Base-by-base conservation (phyloP, 345 rosid genomes). In the Acer campestre region DNA sequence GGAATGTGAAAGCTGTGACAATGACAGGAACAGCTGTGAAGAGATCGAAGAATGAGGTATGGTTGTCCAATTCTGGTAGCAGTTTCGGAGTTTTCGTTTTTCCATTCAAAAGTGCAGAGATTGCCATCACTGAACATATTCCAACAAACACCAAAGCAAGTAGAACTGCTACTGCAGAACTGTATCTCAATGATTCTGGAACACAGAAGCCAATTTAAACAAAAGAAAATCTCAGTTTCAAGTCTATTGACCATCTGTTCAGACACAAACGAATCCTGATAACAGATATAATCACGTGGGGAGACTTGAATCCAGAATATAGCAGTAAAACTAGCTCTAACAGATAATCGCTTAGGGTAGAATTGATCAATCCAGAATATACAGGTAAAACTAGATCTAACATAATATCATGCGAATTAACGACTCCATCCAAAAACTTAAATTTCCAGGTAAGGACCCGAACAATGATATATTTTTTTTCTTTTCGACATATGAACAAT, bases 1-100 rank as follows among this genome's bases (percentile, higher is more conserved):
- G 99, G 80, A 93, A 95, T 2, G 94, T 92, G 85, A 93, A 95
- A 77, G 98, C 94, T 20, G 96, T 93, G 5, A 95, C 96, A 16
- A 93, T 90, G n/a, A 93, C 92, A 0, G 99, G 99, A 38, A 92
- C 94, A 40, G 95, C 94, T 25, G 97, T 92, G 86, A 95, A 92
- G 68, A 95, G 97, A 42, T 88, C 80, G 7, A 92, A 91, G 86
- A 93, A 85, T 0, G 96, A 90, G 61, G 83, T 68, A 10, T 75
- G 75, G 71, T 83, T 68, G 74, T 83, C 86, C 53, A 95, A 68
- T 3, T 79, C 59, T 0, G 99, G 99, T 17, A 95, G 82, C 65
- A 90, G 70, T 82, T 91, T 89, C 5, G 92, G 95, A 70, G 10
- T 87, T 59, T 91, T 85, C 1, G 97, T 80, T 80, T 82, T 85